These are phyloP conservation scores for Boletellus emodensis DNA, from an alignment of 768 basidiomycete genomes.

Conservation along the genomic window DNA sequence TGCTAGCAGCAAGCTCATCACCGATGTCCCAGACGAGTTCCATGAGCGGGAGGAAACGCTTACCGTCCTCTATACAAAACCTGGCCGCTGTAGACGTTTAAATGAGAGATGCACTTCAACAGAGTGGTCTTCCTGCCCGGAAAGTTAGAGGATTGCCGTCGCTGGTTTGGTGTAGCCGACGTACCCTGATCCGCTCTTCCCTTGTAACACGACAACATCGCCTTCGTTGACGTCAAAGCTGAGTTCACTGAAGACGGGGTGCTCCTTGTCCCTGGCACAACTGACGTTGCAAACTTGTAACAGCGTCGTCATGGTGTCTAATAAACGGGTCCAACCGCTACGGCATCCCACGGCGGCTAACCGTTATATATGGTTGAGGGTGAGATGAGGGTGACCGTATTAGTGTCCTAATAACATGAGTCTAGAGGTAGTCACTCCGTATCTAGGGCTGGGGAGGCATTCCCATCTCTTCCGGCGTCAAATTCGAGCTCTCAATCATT, in stretches of 20 bases:
- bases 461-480: slow-evolving; percentile 83
- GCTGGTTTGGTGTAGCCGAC: slow-evolving; percentile 4
- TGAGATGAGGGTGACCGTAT: slow-evolving; percentile 17
- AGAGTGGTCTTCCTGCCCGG: slow-evolving; percentile 60
- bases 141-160: slow-evolving; percentile 2
- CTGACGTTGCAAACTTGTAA: slow-evolving; percentile 53
- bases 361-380: neutral
- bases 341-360: slow-evolving; percentile 17
- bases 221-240: slow-evolving; percentile 63
- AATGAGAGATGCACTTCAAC: slow-evolving; percentile 79
- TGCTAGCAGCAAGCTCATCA: slow-evolving; percentile 30
- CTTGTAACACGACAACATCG: slow-evolving; percentile 75
- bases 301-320: slow-evolving; percentile 26
- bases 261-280: slow-evolving; percentile 44
- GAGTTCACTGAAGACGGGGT: slow-evolving; percentile 56
- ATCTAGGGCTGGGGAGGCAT: slow-evolving; percentile 50
- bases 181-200: slow-evolving; percentile 74
- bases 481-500: slow-evolving; percentile 86
- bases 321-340: neutral
- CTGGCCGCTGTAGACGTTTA: slow-evolving; percentile 65
- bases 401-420: slow-evolving; percentile 19
- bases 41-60: slow-evolving; percentile 14
- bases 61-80: slow-evolving; percentile 67
- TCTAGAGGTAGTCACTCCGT: slow-evolving; percentile 30
- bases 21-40: no score